Evolutionary conservation across 441 rosid genomes (phyloP), one percentile per base, ranked within the genome.

Genomic region (Pelargonium australe): DNA sequence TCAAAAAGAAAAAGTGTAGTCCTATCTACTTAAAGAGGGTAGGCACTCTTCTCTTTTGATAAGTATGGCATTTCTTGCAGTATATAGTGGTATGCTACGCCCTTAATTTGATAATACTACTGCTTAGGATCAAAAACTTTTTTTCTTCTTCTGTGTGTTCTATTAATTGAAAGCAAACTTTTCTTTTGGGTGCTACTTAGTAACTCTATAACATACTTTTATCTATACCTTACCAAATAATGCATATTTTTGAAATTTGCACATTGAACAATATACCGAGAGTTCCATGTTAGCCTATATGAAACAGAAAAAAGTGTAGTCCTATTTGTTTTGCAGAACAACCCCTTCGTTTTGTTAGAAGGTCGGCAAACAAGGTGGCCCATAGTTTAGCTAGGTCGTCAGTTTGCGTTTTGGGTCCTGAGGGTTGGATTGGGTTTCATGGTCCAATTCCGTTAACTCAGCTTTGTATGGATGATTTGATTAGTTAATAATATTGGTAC

Each of bases 11-110:
- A 44, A 7, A 44, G 11, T 44, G 49, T 44, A 44, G 49, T 44
- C 49, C 49, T 44, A 44, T 43, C 2, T 44, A 76, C 89, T 95
- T 64, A 90, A 90, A 81, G 99, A 95, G 85, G 99, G 98, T 89
- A 76, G 68, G 75, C 65, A 23, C 14, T 13, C 3, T 14, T 43
- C 20, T 23, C 5, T 61, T 61, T 61, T 61, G 31, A 61, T 23
- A 20, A 61, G 1, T 61, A 61, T 12, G 64, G 40, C 14, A 12
- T 28, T 43, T 57, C 57, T 53, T 40, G 12, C 53, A 53, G 41
- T 25, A 43, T 16, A 20, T 49, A 51, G 23, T 61, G 63, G 57
- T 34, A 14, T 19, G n/a, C 13, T 58, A 58, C 34, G 5, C 17
- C 77, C 68, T 64, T 70, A 40, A 10, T 19, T 16, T n/a, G 28